These are phyloP conservation scores for Macaranga tanarius DNA, from an alignment of 441 rosid species.

Conservation along the genomic window DNA sequence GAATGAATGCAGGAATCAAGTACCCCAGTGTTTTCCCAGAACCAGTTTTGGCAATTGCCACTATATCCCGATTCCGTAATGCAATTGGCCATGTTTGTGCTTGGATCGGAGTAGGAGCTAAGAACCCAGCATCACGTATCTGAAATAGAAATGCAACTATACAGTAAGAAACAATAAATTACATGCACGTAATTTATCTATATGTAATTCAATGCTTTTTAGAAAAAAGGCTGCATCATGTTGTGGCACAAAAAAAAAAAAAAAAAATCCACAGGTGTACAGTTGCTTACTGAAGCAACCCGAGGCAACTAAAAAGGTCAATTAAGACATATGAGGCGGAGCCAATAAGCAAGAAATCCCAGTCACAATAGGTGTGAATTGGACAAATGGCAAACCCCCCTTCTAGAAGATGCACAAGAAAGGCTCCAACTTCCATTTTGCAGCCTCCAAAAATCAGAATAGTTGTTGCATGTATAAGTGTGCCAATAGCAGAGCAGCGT, in stretches of 20 bases:
- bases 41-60: constrained; percentile 97
- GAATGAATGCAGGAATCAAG: constrained; percentile 85
- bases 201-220: background rate
- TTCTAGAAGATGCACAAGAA: constrained; percentile 68
- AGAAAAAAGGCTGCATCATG: constrained; percentile 7
- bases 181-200: background rate
- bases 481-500: constrained; percentile 85
- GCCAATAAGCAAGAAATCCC: constrained; percentile 66
- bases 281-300: constrained; percentile 90
- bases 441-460: constrained; percentile 83
- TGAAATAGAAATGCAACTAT: constrained; percentile 33
- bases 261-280: constrained; percentile 40
- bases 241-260: constrained; percentile 20
- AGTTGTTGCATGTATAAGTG: constrained; percentile 57
- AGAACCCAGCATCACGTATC: constrained; percentile 86
- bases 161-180: constrained; percentile 18
- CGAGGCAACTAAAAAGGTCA: constrained; percentile 68
- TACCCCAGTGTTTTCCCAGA: constrained; percentile 98
- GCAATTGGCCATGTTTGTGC: constrained; percentile 99
- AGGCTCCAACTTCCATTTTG: constrained; percentile 80
- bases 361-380: constrained; percentile 77
- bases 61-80: constrained; percentile 76
- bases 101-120: constrained; percentile 91
- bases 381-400: constrained; percentile 72
- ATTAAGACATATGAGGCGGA: constrained; percentile 63